Evolutionary conservation across 208 protist genomes (phyloP), one percentile per base, ranked within the genome.

Genomic region (Lotmaria passim): DNA sequence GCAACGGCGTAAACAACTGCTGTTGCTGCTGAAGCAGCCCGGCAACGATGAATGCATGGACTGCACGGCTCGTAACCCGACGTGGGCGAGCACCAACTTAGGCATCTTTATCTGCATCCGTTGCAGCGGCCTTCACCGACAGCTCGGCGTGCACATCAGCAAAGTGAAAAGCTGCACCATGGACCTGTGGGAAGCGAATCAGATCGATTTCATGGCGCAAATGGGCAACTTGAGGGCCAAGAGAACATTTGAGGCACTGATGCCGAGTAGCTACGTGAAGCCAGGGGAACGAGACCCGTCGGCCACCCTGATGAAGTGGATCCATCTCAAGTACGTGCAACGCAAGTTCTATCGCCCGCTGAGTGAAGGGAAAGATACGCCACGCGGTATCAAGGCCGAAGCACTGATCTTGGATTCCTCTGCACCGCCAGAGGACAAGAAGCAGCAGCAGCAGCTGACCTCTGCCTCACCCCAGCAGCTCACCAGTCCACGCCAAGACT

Each of bases 41-140:
- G 77, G 62, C 10, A 97, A 97, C 62, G 52, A 69, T 0, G 79
- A 83, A 47, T 97, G 93, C 62, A 85, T 88, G 67, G 93, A 97
- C 53, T 97, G 93, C 72, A 47, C 59, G n/a, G 82, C 79, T 2
- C 64, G 74, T 15, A 88, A 86, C 51, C 83, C 90, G 19, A 86
- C 79, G 33, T 97, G 90, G 93, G 85, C 88, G 1, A 91, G 82
- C 44, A 81, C 81, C 0, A 95, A 87, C 52, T 46, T 95, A 5
- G 93, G 93, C 50, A 85, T 95, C n/a, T 97, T 97, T 64, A 75
- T 95, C 23, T 97, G 92, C 57, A 85, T 95, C 34, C 83, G 91
- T 2, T 98, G 95, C 69, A 83, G 91, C 50, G 93, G 93, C n/a
- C 79, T 97, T 19, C 95, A 98, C 68, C 83, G 95, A 15, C 91